Percentiles rank a stretch among this genome's conserved stretches.
phyloP scores from a whole-genome alignment of 2,329 filamentous ascomycete species.

The Fusarium transvaalense region DNA sequence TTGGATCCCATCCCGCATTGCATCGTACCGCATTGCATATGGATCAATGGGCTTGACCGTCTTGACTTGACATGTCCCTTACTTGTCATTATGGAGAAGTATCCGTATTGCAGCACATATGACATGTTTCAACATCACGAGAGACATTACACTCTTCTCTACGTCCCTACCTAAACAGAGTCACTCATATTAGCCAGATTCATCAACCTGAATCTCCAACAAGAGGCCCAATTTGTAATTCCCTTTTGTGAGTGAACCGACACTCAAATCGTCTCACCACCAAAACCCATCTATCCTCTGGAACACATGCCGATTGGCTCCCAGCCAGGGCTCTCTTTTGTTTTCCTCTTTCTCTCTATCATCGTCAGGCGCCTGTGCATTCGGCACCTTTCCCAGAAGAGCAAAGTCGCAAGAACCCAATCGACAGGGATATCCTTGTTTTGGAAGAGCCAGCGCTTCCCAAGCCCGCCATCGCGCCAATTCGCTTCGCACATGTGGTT shows the following conservation, averaged over 20 bases:
- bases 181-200: not conserved
- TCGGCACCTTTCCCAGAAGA: not conserved
- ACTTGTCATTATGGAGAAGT: not conserved
- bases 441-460: conserved; percentile 28
- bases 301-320: conserved; percentile 44
- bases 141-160: not conserved
- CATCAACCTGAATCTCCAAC: conserved; percentile 26
- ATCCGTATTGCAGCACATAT: not conserved
- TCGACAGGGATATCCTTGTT: conserved; percentile 33
- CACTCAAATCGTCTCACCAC: conserved; percentile 45
- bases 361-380: conserved; percentile 48
- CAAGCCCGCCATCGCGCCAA: conserved; percentile 21
- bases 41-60: conserved; percentile 27
- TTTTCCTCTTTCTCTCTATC: not conserved
- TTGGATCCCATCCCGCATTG: conserved; percentile 25
- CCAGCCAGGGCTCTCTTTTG: not conserved
- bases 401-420: not conserved
- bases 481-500: conserved; percentile 48
- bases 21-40: conserved; percentile 25
- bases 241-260: conserved; percentile 19
- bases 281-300: conserved; percentile 9
- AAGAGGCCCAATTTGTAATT: conserved; percentile 6
- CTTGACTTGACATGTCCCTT: not conserved
- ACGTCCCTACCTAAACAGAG: not conserved
- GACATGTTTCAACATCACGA: not conserved